Conservation (phyloP, 257 asterid genomes). For the Plectranthus barbatus region DNA sequence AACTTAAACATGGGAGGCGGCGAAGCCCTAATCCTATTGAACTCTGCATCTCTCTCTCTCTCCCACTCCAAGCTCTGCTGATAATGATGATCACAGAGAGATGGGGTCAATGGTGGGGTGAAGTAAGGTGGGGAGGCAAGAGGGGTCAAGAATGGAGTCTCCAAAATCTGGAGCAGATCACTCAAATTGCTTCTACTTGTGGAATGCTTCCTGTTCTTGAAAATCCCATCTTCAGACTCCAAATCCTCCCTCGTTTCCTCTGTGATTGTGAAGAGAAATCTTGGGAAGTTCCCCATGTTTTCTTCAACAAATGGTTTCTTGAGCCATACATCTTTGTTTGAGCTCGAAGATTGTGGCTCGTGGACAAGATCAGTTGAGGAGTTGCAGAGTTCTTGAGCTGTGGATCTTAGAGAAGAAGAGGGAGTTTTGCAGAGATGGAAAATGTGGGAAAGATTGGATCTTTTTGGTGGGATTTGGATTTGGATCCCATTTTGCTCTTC, state of each 20-base stretch:
- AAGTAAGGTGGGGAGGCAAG: conserved; percentile 48
- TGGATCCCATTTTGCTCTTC: conserved; percentile 11
- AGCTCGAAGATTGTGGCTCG: conserved; percentile 33
- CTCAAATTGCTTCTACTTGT: conserved; percentile 26
- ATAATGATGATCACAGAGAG: neutral
- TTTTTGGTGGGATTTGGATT: conserved; percentile 23
- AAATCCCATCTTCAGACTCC: conserved; percentile 57
- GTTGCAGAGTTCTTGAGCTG: conserved; percentile 22
- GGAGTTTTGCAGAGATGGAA: conserved; percentile 31
- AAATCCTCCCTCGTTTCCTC: conserved; percentile 72
- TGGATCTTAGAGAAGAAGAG: conserved; percentile 13
- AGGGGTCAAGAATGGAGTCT: conserved; percentile 68
- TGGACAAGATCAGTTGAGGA: conserved; percentile 29
- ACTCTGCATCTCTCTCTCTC: conserved; percentile 37
- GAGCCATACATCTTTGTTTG: conserved; percentile 28
- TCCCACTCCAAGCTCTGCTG: conserved; percentile 25
- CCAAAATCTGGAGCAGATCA: conserved; percentile 35
- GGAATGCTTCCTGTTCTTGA: conserved; percentile 27
- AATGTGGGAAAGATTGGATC: conserved; percentile 15
- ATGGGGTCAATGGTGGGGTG: conserved; percentile 66
- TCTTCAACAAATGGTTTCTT: conserved; percentile 24
- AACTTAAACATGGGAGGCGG: conserved; percentile 74
- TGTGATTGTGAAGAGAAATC: conserved; percentile 63
- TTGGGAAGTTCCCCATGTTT: conserved; percentile 22
- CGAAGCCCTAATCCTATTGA: conserved; percentile 38